Evolutionary conservation across 2,329 filamentous ascomycete genomes (phyloP), one percentile per base, ranked within the genome.

Genomic region (Sporothrix protearum): DNA sequence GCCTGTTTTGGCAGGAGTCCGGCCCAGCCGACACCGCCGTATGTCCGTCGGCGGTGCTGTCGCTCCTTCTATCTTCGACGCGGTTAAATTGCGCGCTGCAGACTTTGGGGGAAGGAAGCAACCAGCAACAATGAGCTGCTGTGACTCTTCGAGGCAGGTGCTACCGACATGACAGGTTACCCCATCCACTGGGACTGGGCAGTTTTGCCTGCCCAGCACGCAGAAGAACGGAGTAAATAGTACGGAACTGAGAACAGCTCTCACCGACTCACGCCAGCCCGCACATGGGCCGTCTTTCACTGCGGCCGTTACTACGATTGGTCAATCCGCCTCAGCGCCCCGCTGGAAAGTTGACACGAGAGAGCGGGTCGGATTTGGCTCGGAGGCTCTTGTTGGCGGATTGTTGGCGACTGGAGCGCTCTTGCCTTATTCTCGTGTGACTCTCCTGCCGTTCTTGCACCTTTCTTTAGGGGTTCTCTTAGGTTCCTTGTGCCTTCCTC

Each of bases 251-350:
- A 19, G 42, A 47, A 47, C 42, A 47, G 42, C 14, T 2, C 22
- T 69, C 67, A 69, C 51, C 53, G 67, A 33, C 67, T 69, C 53
- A 36, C 47, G 49, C 22, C 36, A 19, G 5, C 51, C 67, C 67
- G 51, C 67, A 59, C 51, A 67, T 47, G 36, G 39, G 51, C 67
- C n/a, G 51, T 47, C 14, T 22, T n/a, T 25, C 10, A 14, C 12
- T 28, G 8, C 1, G 14, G 8, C n/a, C 8, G 12, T 22, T 14
- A 5, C 5, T 10, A 3, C 39, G 22, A 70, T 70, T 70, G 68
- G 68, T 42, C 68, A 70, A 70, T 63, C 30, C 16, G 8, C 30
- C 33, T n/a, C 14, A 4, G 33, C 19, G 28, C 16, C 45, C 64
- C 61, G n/a, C 61, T 47, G n/a, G 22, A 63, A 45, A 14, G 33